These are phyloP conservation scores for Saccharomycopsis oosterbeekiorum DNA, from an alignment of 805 yeast species.

Conservation along the genomic window DNA sequence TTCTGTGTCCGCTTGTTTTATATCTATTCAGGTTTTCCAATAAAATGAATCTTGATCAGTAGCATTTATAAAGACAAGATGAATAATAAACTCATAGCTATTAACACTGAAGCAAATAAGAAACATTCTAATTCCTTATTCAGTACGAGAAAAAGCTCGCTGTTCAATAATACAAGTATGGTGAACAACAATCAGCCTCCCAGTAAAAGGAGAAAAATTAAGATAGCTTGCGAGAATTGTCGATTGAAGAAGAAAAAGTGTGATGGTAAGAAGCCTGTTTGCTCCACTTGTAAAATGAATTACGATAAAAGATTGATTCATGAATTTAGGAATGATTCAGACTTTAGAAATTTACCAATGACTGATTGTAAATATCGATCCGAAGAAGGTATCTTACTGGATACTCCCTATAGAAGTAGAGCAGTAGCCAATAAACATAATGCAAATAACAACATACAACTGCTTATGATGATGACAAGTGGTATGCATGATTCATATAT, in stretches of 20 bases:
- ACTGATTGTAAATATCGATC: not conserved
- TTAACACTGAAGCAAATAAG: not conserved
- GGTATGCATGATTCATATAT: not conserved
- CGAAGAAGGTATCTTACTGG: not conserved
- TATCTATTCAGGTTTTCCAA: too few species aligned
- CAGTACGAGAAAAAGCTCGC: not conserved
- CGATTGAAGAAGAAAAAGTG: slow-evolving; percentile 16
- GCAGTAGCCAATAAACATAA: not conserved
- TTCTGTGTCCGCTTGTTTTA: too few species aligned
- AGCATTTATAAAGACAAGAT: not conserved
- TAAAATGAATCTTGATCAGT: not conserved
- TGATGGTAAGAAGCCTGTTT: slow-evolving; percentile 16
- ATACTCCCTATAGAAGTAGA: not conserved
- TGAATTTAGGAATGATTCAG: not conserved
- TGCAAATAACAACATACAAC: not conserved
- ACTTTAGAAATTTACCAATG: not conserved
- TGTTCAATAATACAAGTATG: not conserved
- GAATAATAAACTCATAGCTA: not conserved
- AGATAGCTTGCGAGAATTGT: slow-evolving; percentile 16
- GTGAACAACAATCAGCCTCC: not conserved
- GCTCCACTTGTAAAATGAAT: slow-evolving; percentile 10
- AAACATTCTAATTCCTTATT: not conserved
- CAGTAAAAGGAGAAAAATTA: slow-evolving; percentile 9
- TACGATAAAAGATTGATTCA: slow-evolving; percentile 9
- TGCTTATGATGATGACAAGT: not conserved